Base-by-base conservation (phyloP, 257 asterid species). In the Ehretia macrophylla region DNA sequence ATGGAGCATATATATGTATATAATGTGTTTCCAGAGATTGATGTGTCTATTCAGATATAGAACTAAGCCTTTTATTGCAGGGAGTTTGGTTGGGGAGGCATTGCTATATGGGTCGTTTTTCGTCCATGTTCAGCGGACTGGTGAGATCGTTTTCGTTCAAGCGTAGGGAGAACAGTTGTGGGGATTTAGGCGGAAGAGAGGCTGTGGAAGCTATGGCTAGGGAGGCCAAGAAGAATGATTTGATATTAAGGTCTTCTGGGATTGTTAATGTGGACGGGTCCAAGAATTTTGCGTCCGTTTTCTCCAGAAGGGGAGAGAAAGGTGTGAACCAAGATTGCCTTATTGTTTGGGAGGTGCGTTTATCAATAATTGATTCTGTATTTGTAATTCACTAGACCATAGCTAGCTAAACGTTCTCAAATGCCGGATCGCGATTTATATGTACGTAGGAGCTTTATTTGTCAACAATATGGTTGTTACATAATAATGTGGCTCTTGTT, bases 61-160 rank as follows among this genome's bases (percentile, higher is more conserved):
- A 54, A 21, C 14, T 63, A n/a, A 17, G 20, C 3, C 40, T 55
- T n/a, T n/a, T 27, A 17, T 55, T 32, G 21, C 60, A 55, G 20
- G 22, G 21, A 5, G 14, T 55, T 51, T 21, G 59, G 53, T 39
- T 60, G 23, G n/a, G 27, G 20, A 35, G 21, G 11, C 6, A 35
- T 18, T 58, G 48, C 19, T 50, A 45, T 45, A 85, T 87, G 96
- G 90, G 87, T 62, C 86, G 79, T 23, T 66, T 87, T 8, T 77
- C 94, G 22, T 85, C 94, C 18, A 85, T 87, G 96, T 81, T 87
- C 58, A 82, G 77, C 60, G 96, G 91, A 35, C 73, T 87, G 17
- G 83, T 91, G 20, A 80, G 80, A 66, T 75, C 96, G 1, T 20
- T 84, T 65, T 68, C 81, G 17, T 64, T 83, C 38, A 87, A 68